phyloP scores from a whole-genome alignment of 805 yeast species.

The Lipomyces kockii region DNA sequence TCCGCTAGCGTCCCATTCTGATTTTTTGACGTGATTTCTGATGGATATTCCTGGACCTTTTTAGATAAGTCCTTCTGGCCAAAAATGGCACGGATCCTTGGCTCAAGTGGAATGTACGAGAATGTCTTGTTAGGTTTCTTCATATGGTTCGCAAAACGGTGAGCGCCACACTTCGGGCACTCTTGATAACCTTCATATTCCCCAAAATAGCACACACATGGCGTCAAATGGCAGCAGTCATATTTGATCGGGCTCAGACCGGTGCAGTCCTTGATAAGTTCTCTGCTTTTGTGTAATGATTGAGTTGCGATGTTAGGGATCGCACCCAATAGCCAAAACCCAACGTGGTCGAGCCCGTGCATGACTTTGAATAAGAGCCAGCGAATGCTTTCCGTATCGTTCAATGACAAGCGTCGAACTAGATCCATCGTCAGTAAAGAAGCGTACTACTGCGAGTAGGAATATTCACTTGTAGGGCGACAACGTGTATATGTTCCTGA shows the following conservation, averaged over 20 bases:
- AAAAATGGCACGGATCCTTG: constrained; percentile 4
- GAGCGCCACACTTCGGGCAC: constrained; percentile 5
- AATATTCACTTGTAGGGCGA: background rate
- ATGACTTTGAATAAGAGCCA: constrained; percentile 3
- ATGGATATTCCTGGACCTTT: constrained; percentile 1
- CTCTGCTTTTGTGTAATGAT: background rate
- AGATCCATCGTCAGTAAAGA: background rate
- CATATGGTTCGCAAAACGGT: background rate
- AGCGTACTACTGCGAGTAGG: background rate
- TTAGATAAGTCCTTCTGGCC: constrained; percentile 4
- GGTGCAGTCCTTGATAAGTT: background rate
- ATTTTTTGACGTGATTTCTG: constrained; percentile 1
- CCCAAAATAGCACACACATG: constrained; percentile 3
- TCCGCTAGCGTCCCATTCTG: background rate
- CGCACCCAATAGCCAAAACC: constrained; percentile 1
- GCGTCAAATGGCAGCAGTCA: constrained; percentile 6
- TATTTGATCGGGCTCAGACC: constrained; percentile 3
- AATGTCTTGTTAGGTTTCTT: constrained; percentile 5
- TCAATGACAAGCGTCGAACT: background rate
- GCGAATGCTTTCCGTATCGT: constrained; percentile 6
- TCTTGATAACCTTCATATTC: background rate
- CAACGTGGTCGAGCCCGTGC: background rate
- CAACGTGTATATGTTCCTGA: background rate
- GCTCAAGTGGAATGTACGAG: constrained; percentile 7
- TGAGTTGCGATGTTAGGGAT: constrained; percentile 4